Evolutionary conservation across 2,329 filamentous ascomycete genomes (phyloP), one percentile per base, ranked within the genome.

Genomic region (Aplosporella prunicola): DNA sequence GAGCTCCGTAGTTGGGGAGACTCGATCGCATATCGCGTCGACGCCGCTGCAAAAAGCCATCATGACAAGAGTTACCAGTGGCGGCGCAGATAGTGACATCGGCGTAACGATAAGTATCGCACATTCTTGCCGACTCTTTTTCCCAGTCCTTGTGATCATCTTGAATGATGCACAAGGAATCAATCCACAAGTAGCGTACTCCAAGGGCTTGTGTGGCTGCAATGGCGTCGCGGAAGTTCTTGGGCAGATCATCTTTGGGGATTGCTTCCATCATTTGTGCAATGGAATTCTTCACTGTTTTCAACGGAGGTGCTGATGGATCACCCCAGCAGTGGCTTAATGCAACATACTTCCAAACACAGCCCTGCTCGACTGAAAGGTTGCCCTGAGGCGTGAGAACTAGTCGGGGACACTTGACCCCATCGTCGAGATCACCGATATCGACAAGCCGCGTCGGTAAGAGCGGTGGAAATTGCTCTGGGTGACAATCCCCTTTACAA

Each of bases 311-410:
- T 3, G 2, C 11, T 11, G 14, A 11, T 8, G 8, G 9, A n/a
- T 11, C 2, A 3, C 45, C 47, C 48, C 47, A 49, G 32, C 48
- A 49, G 29, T 51, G 46, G 29, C 38, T 44, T 25, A 49, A 35
- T 3, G 34, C 22, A 8, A 14, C 6, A 35, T 37, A 18, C 11
- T 20, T 20, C 17, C 16, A 13, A n/a, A n/a, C n/a, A n/a, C n/a
- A n/a, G n/a, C n/a, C n/a, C n/a, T n/a, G n/a, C n/a, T n/a, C n/a
- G n/a, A n/a, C n/a, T n/a, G n/a, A n/a, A n/a, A n/a, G n/a, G n/a
- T n/a, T n/a, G n/a, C n/a, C n/a, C n/a, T n/a, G n/a, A n/a, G n/a
- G n/a, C n/a, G n/a, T n/a, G n/a, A n/a, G n/a, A n/a, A n/a, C n/a
- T n/a, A n/a, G n/a, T n/a, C n/a, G n/a, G n/a, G n/a, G n/a, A n/a